Percentiles rank a stretch among this genome's conserved stretches.
phyloP scores from a whole-genome alignment of 78 protist species.

The Polysphondylium violaceum region DNA sequence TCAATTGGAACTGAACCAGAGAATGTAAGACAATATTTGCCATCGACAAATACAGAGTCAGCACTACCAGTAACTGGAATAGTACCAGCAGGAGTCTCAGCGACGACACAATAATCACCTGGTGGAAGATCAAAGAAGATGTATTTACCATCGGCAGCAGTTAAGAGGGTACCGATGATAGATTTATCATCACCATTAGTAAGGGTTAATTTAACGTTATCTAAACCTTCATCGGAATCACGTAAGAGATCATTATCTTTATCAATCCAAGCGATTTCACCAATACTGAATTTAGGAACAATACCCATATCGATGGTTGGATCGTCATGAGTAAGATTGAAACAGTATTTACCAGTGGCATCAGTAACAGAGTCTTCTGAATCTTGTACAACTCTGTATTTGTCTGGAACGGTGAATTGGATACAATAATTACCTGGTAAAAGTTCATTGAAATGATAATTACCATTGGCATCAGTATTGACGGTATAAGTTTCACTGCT shows the following conservation, averaged over 20 bases:
- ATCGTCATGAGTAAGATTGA: not conserved
- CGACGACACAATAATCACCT: conserved; percentile 23
- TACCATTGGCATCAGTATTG: not conserved
- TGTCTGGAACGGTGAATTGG: conserved; percentile 3
- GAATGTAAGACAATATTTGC: not conserved
- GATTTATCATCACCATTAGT: conserved; percentile 14
- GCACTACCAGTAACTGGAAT: conserved; percentile 14
- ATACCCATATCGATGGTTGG: conserved; percentile 22
- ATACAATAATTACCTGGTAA: conserved; percentile 38
- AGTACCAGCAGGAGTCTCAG: not conserved
- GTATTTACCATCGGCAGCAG: conserved; percentile 22
- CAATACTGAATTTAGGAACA: conserved; percentile 14
- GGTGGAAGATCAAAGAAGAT: conserved; percentile 5
- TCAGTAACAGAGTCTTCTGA: conserved; percentile 27
- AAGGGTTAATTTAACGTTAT: conserved; percentile 4
- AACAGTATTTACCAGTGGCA: not conserved
- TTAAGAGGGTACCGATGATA: not conserved
- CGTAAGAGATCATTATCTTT: conserved; percentile 1
- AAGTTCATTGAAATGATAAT: not conserved
- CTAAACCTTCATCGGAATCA: not conserved
- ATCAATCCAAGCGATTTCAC: conserved; percentile 30
- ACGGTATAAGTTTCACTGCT: not conserved
- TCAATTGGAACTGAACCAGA: not conserved
- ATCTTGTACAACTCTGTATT: not conserved
- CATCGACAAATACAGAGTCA: not conserved